phyloP scores from a whole-genome alignment of 768 basidiomycete genomes.

The Rubroboletus pulcherrimus region DNA sequence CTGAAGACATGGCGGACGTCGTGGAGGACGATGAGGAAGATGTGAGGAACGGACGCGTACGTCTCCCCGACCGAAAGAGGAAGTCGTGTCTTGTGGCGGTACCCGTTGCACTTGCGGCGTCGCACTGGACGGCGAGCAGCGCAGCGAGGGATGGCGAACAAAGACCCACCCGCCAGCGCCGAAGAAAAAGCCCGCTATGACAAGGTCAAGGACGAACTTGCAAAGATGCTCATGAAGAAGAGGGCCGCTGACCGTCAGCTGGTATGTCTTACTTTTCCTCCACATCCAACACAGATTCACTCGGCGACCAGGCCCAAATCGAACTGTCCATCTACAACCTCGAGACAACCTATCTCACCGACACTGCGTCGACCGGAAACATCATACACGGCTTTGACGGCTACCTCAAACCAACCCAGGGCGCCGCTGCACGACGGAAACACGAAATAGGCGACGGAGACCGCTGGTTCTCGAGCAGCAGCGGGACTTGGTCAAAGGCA shows the following conservation, averaged over 20 bases:
- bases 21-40: neutral
- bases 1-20: conserved; percentile 48
- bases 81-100: conserved; percentile 11
- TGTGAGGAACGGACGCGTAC: conserved; percentile 25
- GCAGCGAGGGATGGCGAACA: conserved; percentile 34
- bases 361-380: conserved; percentile 81
- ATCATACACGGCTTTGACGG: conserved; percentile 86
- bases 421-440: conserved; percentile 50
- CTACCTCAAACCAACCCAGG: conserved; percentile 72
- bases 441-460: conserved; percentile 76
- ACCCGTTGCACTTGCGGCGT: neutral
- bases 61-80: conserved; percentile 23
- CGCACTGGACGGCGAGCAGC: neutral
- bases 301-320: conserved; percentile 55
- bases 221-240: conserved; percentile 72
- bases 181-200: conserved; percentile 75
- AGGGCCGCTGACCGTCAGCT: conserved; percentile 72
- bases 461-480: conserved; percentile 80
- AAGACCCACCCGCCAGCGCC: conserved; percentile 41
- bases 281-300: neutral
- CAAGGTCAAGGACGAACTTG: conserved; percentile 67
- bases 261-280: conserved; percentile 38
- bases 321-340: conserved; percentile 78
- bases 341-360: conserved; percentile 71
- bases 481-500: conserved; percentile 73